phyloP scores from a whole-genome alignment of 352 stramenopile species.

The Phytophthora hybrid region DNA sequence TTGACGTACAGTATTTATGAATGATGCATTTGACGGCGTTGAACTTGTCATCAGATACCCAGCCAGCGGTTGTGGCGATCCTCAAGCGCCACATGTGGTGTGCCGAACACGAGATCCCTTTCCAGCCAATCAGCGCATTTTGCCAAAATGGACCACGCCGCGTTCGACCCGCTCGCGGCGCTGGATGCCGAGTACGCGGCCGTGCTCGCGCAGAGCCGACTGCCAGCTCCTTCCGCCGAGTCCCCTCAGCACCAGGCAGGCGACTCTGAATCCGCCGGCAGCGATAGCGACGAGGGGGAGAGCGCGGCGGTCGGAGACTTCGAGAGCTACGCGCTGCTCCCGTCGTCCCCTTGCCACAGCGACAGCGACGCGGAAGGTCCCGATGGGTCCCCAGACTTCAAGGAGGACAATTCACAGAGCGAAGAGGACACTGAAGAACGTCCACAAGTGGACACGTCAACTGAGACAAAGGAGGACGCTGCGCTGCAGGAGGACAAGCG shows the following conservation, averaged over 20 bases:
- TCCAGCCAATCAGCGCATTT: not conserved
- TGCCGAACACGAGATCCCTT: not conserved
- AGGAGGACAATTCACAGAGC: slow-evolving; percentile 25
- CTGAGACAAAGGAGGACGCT: slow-evolving; percentile 6
- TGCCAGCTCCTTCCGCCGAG: not conserved
- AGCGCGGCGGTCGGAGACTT: slow-evolving; percentile 35
- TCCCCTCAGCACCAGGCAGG: not conserved
- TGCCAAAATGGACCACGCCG: slow-evolving; percentile 36
- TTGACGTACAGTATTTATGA: not conserved
- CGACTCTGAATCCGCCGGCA: slow-evolving; percentile 24
- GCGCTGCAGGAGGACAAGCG: slow-evolving; percentile 46
- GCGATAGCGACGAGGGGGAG: slow-evolving; percentile 33
- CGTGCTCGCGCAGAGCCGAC: slow-evolving; percentile 54
- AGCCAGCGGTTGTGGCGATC: no score
- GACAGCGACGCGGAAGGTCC: slow-evolving; percentile 33
- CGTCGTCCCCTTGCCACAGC: slow-evolving; percentile 42
- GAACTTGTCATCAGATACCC: no score
- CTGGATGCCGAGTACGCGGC: slow-evolving; percentile 74
- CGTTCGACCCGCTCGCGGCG: slow-evolving; percentile 57
- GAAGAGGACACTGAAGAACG: slow-evolving; percentile 7
- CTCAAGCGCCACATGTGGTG: not conserved
- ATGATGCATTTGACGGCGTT: not conserved
- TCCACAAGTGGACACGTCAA: not conserved
- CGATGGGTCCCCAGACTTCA: slow-evolving; percentile 9
- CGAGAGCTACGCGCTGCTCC: slow-evolving; percentile 42